phyloP scores from a whole-genome alignment of 2,329 filamentous ascomycete genomes.

The Xylaria arbuscula region DNA sequence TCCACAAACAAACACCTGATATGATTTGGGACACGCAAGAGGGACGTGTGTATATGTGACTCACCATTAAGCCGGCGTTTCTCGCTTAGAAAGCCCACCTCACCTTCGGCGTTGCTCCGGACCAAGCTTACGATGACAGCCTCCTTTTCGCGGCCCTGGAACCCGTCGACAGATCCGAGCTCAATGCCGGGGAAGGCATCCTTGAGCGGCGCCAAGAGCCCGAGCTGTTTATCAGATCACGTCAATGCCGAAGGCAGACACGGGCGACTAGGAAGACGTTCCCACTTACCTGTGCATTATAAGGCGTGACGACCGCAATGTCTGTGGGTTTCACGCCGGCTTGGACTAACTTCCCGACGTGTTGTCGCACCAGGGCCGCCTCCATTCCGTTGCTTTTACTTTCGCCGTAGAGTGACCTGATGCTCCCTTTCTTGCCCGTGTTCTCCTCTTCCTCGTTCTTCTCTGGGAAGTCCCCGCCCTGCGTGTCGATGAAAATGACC shows the following conservation, averaged over 20 bases:
- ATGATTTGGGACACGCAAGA: background rate
- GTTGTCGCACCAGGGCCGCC: slow-evolving; percentile 80
- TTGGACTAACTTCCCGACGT: slow-evolving; percentile 79
- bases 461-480: slow-evolving; percentile 92
- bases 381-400: slow-evolving; percentile 80
- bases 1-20: background rate
- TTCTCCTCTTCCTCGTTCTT: slow-evolving; percentile 77
- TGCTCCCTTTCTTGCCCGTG: slow-evolving; percentile 59
- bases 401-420: slow-evolving; percentile 65
- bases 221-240: slow-evolving; percentile 64
- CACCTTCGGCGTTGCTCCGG: slow-evolving; percentile 84
- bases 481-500: slow-evolving; percentile 93
- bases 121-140: slow-evolving; percentile 94
- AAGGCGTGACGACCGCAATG: slow-evolving; percentile 94
- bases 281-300: slow-evolving; percentile 82
- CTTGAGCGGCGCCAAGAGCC: slow-evolving; percentile 81
- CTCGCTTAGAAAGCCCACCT: slow-evolving; percentile 94
- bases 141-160: slow-evolving; percentile 97
- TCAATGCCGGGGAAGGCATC: slow-evolving; percentile 86
- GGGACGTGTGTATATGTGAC: slow-evolving; percentile 46
- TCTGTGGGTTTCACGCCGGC: slow-evolving; percentile 84
- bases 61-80: slow-evolving; percentile 91
- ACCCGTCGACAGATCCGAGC: slow-evolving; percentile 96
- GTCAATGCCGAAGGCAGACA: slow-evolving; percentile 21
- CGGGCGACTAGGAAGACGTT: slow-evolving; percentile 1